Percentiles rank a stretch among this genome's conserved stretches.
Conservation (phyloP, 495 filamentous ascomycete genomes). For the Talaromyces thailandensis region DNA sequence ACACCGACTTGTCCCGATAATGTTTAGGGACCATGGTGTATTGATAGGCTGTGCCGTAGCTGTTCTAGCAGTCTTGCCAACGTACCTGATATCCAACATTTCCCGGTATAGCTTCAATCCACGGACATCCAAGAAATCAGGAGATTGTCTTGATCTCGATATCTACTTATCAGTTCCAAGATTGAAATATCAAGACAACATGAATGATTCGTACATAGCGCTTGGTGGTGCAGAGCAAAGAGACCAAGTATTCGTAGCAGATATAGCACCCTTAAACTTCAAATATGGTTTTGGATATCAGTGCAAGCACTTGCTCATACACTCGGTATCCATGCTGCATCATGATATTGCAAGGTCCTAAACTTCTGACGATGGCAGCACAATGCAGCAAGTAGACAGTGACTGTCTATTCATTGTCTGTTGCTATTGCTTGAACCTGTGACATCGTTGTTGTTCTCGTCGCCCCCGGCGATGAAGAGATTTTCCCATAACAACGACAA, state of each 20-base stretch:
- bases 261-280: background rate
- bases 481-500: background rate
- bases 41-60: background rate
- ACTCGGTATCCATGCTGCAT: background rate
- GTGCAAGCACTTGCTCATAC: background rate
- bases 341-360: background rate
- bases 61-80: background rate
- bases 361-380: background rate
- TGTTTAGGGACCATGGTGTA: background rate
- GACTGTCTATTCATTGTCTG: background rate
- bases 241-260: background rate
- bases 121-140: background rate
- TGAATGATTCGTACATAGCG: background rate
- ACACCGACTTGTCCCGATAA: background rate
- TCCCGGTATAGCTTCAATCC: background rate
- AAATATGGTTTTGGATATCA: background rate
- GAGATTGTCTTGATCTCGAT: background rate
- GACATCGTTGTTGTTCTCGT: background rate
- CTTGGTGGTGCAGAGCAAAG: background rate
- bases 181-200: background rate
- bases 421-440: background rate
- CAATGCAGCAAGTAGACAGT: background rate
- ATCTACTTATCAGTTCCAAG: background rate
- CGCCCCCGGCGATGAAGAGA: constrained; percentile 1
- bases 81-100: background rate